Evolutionary conservation across 352 stramenopile species (phyloP).

Genomic region (Pythium dissimile): DNA sequence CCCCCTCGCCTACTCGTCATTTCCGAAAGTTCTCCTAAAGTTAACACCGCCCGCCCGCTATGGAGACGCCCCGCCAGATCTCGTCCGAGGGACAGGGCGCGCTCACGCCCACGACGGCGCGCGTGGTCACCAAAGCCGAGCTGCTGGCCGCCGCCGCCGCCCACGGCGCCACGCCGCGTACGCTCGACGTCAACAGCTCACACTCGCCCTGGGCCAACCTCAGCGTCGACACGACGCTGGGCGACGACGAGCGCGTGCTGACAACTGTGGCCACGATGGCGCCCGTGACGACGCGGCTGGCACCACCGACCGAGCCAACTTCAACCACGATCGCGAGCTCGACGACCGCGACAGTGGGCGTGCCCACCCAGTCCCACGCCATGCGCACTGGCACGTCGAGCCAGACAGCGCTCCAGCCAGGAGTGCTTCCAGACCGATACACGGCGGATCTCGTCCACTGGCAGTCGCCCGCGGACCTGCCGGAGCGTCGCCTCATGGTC

Average conservation of each 20-base stretch:
- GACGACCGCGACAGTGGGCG: not conserved
- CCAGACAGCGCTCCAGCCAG: conserved; percentile 39
- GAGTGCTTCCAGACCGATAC: conserved; percentile 70
- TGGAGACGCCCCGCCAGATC: conserved; percentile 58
- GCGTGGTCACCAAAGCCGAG: conserved; percentile 45
- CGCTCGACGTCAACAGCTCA: conserved; percentile 41
- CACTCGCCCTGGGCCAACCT: conserved; percentile 69
- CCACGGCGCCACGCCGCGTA: conserved; percentile 46
- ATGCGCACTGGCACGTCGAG: conserved; percentile 54
- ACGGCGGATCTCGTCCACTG: conserved; percentile 76
- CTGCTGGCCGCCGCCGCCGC: conserved; percentile 25
- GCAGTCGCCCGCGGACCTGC: conserved; percentile 79
- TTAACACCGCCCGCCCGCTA: not conserved
- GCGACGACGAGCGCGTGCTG: conserved; percentile 13
- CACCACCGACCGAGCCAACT: not conserved
- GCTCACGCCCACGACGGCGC: conserved; percentile 59
- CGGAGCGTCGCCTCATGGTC: conserved; percentile 78
- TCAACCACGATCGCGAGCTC: too few relatives aligned
- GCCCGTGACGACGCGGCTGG: not conserved
- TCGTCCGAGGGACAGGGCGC: conserved; percentile 64
- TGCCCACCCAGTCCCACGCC: conserved; percentile 22
- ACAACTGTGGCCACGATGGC: not conserved
- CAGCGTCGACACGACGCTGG: conserved; percentile 54
- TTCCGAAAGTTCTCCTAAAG: conserved; percentile 4
- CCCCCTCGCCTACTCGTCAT: not conserved